phyloP scores from a whole-genome alignment of 176 grass and related monocot genomes.

The Eragrostis nindensis region DNA sequence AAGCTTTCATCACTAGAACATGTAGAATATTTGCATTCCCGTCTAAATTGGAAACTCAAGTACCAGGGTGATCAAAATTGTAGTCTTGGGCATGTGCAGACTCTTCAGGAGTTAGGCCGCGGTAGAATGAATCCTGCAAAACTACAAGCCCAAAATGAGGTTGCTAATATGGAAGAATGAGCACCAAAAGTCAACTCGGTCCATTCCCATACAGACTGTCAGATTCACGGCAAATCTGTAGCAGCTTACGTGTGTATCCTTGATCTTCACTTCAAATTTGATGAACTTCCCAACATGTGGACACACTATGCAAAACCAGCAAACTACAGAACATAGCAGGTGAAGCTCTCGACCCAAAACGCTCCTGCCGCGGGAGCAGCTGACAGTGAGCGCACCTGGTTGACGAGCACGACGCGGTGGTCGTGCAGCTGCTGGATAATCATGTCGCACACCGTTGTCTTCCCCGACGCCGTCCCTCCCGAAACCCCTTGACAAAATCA shows the following conservation, averaged over 20 bases:
- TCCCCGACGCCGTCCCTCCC: conserved; percentile 94
- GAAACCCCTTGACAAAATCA: conserved; percentile 64
- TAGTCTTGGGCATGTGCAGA: conserved; percentile 83
- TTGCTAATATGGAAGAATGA: background rate
- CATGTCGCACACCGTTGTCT: conserved; percentile 99
- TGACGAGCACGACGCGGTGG: conserved; percentile 94
- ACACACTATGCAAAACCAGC: background rate
- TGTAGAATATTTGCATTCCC: conserved; percentile 31
- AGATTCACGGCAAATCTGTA: background rate
- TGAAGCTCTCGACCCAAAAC: background rate
- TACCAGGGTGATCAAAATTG: conserved; percentile 99
- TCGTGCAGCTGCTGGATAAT: conserved; percentile 99
- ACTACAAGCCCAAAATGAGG: background rate
- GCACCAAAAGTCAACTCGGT: background rate
- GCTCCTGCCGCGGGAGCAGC: background rate
- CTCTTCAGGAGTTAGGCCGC: conserved; percentile 90
- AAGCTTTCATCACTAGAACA: conserved; percentile 17
- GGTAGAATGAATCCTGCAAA: conserved; percentile 94
- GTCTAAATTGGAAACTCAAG: conserved; percentile 37
- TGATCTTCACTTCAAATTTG: background rate
- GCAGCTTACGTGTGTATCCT: too few species aligned
- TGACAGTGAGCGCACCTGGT: conserved; percentile 51
- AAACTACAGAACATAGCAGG: background rate
- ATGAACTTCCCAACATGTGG: background rate
- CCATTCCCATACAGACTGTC: background rate